Percentiles rank a stretch among this genome's conserved stretches.
These are phyloP conservation scores for Nitzschia inconspicua DNA, from an alignment of 108 stramenopile species.

Conservation along the genomic window DNA sequence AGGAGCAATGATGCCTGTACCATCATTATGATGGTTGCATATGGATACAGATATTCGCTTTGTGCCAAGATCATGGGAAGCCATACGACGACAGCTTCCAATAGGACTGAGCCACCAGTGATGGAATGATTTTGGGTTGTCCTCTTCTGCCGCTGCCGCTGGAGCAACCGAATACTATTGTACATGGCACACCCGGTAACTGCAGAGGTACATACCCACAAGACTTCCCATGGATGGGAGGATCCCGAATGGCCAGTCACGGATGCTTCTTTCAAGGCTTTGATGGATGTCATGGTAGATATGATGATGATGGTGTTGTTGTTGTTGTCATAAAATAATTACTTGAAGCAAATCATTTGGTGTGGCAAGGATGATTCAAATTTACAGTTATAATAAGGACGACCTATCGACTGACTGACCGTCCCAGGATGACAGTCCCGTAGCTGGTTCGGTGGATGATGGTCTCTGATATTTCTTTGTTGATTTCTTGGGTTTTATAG, in stretches of 20 bases:
- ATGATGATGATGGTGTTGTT: too few species aligned
- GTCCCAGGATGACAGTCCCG: too few species aligned
- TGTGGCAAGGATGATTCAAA: too few species aligned
- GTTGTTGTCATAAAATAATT: too few species aligned
- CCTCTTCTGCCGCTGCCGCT: slow-evolving; percentile 1
- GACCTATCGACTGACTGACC: too few species aligned
- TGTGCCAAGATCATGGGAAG: slow-evolving; percentile 74
- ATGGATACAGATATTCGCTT: slow-evolving; percentile 45
- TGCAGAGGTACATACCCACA: slow-evolving; percentile 57
- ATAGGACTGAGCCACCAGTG: slow-evolving; percentile 22
- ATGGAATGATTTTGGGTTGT: background rate
- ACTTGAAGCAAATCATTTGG: too few species aligned
- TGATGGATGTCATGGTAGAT: background rate
- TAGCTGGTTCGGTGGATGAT: too few species aligned
- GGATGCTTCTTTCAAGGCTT: slow-evolving; percentile 70
- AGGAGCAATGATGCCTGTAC: slow-evolving; percentile 1
- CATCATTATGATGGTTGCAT: slow-evolving; percentile 22
- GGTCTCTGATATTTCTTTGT: too few species aligned
- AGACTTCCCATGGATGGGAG: slow-evolving; percentile 47
- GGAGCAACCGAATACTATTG: slow-evolving; percentile 11
- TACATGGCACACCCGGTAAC: slow-evolving; percentile 55
- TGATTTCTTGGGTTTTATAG: too few species aligned
- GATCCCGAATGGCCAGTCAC: slow-evolving; percentile 82
- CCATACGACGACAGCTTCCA: slow-evolving; percentile 49
- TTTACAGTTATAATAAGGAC: too few species aligned